These are phyloP conservation scores for Sordaria brevicollis DNA, from an alignment of 495 filamentous ascomycete species.

Conservation along the genomic window DNA sequence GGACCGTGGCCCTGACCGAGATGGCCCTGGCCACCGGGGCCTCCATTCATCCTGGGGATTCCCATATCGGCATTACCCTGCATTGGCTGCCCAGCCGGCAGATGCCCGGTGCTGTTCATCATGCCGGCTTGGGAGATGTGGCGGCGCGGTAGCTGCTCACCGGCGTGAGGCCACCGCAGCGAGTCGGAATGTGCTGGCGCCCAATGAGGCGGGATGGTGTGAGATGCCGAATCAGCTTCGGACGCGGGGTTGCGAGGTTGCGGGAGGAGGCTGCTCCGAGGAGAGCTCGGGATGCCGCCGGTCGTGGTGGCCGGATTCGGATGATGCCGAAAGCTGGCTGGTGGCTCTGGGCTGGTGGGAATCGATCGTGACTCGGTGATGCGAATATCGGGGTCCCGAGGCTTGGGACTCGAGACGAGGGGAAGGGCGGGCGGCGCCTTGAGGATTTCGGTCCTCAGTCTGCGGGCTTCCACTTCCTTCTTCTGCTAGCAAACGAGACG, in stretches of 20 bases:
- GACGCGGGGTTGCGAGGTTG: not conserved
- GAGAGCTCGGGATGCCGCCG: not conserved
- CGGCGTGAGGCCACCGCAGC: constrained; percentile 30
- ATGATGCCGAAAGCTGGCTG: not conserved
- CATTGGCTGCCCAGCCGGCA: constrained; percentile 52
- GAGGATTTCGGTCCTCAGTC: not conserved
- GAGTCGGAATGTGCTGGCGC: constrained; percentile 1
- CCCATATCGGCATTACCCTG: constrained; percentile 36
- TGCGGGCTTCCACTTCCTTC: not conserved
- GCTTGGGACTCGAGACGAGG: not conserved
- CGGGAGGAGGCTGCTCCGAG: not conserved
- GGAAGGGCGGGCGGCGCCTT: not conserved
- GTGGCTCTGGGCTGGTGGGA: too few species aligned
- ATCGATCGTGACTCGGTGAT: not conserved
- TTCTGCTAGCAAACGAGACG: not conserved
- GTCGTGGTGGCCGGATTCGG: not conserved
- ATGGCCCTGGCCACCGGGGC: constrained; percentile 14
- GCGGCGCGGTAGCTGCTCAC: constrained; percentile 40
- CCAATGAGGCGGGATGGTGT: not conserved
- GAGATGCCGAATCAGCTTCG: not conserved
- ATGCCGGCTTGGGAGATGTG: constrained; percentile 44
- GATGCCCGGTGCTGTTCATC: constrained; percentile 51
- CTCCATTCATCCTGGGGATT: constrained; percentile 12
- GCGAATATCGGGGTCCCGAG: not conserved
- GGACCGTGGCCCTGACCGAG: not conserved